Evolutionary conservation across 2,329 filamentous ascomycete species (phyloP), one percentile per base, ranked within the genome.

Genomic region (Trichoderma sp.): DNA sequence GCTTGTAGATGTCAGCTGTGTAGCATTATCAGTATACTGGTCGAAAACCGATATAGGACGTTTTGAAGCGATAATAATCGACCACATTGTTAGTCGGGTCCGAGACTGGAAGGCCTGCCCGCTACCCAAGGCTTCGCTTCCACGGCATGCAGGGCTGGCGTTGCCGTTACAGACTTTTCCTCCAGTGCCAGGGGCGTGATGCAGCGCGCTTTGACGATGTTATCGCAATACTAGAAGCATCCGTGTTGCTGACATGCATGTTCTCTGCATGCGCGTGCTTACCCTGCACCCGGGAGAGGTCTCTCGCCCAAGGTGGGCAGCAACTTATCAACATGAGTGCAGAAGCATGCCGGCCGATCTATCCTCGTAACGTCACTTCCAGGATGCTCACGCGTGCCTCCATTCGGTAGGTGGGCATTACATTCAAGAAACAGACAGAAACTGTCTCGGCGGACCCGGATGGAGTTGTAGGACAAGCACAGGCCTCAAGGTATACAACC

Each of bases 201-300:
- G n/a, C n/a, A 19, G 34, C 30, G 34, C 30, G 47, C 47, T n/a
- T 61, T 52, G 47, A 43, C 55, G 15, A 9, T 15, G 26, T 39
- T 39, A 10, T 39, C 4, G 34, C 1, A 14, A 39, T 24, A n/a
- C n/a, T n/a, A 21, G 50, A 63, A 30, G 14, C 52, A 39, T 47
- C 59, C 50, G 50, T 55, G 45, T 54, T 62, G 59, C 59, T 63
- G 59, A 63, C 59, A 47, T 55, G 55, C 59, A 52, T 61, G n/a
- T 30, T 15, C 41, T 34, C 43, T 55, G 30, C 52, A 57, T 47
- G 41, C 17, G 9, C 15, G 52, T n/a, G 39, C 15, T 62, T 26
- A 55, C 50, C 48, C 41, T 62, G 48, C 41, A 47, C 50, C 47
- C 28, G 26, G 50, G 50, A 62, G 47, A 43, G 10, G 24, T 51